Percentiles rank a stretch among this genome's conserved stretches.
Evolutionary conservation across 208 protist species (phyloP).

Genomic region (Naegleria gruberi): DNA sequence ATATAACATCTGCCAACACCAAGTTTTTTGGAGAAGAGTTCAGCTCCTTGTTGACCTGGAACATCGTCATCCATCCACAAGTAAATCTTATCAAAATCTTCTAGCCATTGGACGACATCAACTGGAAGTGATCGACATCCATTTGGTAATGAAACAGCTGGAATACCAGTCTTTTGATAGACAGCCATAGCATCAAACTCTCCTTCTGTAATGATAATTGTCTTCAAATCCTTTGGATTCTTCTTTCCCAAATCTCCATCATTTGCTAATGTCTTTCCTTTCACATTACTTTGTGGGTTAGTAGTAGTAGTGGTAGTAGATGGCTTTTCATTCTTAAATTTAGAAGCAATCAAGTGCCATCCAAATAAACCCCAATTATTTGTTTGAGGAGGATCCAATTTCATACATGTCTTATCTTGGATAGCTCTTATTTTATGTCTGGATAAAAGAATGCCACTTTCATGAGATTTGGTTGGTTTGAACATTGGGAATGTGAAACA

Average conservation of each 20-base stretch:
- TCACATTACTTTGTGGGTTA: neutral
- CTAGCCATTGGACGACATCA: slow-evolving; percentile 37
- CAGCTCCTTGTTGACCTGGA: slow-evolving; percentile 43
- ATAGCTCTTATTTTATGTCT: slow-evolving; percentile 40
- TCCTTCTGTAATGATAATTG: slow-evolving; percentile 48
- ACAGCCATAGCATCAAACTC: slow-evolving; percentile 58
- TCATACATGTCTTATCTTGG: slow-evolving; percentile 33
- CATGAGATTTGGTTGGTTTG: neutral
- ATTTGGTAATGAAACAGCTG: slow-evolving; percentile 53
- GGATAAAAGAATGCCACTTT: neutral
- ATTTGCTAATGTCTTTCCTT: neutral
- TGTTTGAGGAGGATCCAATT: slow-evolving; percentile 36
- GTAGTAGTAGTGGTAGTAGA: neutral
- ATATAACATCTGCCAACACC: slow-evolving; percentile 35
- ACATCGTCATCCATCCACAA: slow-evolving; percentile 53
- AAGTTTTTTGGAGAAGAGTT: slow-evolving; percentile 47
- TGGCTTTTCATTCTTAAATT: neutral
- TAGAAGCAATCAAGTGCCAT: slow-evolving; percentile 38
- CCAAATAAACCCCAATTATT: slow-evolving; percentile 48
- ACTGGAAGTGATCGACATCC: slow-evolving; percentile 44
- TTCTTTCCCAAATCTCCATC: neutral
- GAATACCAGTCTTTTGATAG: slow-evolving; percentile 41
- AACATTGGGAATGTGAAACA: slow-evolving; percentile 47
- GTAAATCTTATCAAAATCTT: slow-evolving; percentile 48
- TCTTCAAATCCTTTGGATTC: slow-evolving; percentile 23